Percentiles rank a stretch among this genome's conserved stretches.
phyloP scores from a whole-genome alignment of 257 asterid genomes.

The Striga asiatica region DNA sequence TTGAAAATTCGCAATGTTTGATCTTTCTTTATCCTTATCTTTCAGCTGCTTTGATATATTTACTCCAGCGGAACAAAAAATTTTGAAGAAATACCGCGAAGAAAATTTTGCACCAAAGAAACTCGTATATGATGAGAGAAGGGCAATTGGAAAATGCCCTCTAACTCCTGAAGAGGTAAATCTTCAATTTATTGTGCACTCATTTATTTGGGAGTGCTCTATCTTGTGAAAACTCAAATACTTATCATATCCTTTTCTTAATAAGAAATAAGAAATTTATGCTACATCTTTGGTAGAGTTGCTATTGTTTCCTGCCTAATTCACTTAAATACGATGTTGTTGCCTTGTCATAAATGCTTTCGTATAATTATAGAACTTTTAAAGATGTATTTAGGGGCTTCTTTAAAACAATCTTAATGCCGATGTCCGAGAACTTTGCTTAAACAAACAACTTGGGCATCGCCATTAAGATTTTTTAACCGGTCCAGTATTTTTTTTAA shows the following conservation, averaged over 20 bases:
- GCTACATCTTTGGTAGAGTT: neutral
- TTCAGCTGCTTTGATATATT: slow-evolving; percentile 91
- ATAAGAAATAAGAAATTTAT: neutral
- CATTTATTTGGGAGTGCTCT: neutral
- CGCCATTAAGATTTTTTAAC: too few species aligned
- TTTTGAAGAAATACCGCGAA: slow-evolving; percentile 59
- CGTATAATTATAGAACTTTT: neutral
- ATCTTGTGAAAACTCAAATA: neutral
- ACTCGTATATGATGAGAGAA: slow-evolving; percentile 74
- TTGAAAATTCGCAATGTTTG: slow-evolving; percentile 13
- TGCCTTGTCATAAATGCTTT: neutral
- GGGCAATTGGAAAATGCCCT: slow-evolving; percentile 98
- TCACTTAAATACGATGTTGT: neutral
- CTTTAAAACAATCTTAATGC: neutral
- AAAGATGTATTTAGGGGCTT: neutral
- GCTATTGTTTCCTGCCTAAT: slow-evolving; percentile 1
- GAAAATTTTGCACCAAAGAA: slow-evolving; percentile 80
- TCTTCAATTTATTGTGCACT: slow-evolving; percentile 6
- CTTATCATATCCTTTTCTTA: neutral
- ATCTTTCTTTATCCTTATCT: slow-evolving; percentile 9
- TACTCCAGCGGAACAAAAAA: slow-evolving; percentile 56
- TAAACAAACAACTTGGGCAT: too few species aligned
- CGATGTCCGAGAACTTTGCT: too few species aligned
- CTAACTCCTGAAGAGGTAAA: slow-evolving; percentile 94
- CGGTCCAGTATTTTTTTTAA: too few species aligned